Percentiles rank a stretch among this genome's conserved stretches.
phyloP scores from a whole-genome alignment of 164 flowering plant genomes.

The Aristolochia californica region DNA sequence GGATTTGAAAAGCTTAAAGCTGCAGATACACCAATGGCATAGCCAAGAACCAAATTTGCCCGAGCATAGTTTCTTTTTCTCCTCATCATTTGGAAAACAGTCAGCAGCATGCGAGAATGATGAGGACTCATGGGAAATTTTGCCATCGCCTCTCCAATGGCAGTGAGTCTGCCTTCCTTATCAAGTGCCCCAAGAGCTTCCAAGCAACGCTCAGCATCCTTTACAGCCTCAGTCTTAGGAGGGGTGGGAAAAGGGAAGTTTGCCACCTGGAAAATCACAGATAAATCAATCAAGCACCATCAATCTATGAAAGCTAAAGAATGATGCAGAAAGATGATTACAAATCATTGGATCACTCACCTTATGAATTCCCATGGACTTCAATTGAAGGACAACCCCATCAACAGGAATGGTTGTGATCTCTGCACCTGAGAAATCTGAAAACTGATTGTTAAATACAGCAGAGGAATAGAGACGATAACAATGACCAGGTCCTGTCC shows the following conservation, averaged over 20 bases:
- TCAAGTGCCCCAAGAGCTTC: slow-evolving; percentile 83
- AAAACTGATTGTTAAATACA: slow-evolving; percentile 52
- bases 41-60: slow-evolving; percentile 64
- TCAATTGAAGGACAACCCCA: slow-evolving; percentile 81
- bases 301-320: neutral
- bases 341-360: slow-evolving; percentile 19
- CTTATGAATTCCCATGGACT: slow-evolving; percentile 84
- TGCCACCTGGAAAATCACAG: slow-evolving; percentile 38
- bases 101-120: slow-evolving; percentile 92
- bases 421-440: slow-evolving; percentile 72
- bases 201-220: slow-evolving; percentile 74
- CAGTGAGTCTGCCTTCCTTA: slow-evolving; percentile 50
- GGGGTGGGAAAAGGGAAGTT: slow-evolving; percentile 98
- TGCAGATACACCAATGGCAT: slow-evolving; percentile 77
- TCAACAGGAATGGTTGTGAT: slow-evolving; percentile 83
- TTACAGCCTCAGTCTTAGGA: slow-evolving; percentile 51
- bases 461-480: slow-evolving; percentile 93
- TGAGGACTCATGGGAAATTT: slow-evolving; percentile 94
- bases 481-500: slow-evolving; percentile 97
- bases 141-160: slow-evolving; percentile 84
- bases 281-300: neutral
- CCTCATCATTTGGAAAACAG: slow-evolving; percentile 60
- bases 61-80: slow-evolving; percentile 28
- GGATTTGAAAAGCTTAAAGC: slow-evolving; percentile 82
- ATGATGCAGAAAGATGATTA: neutral